These are phyloP conservation scores for Bacidia rubella DNA, from an alignment of 495 filamentous ascomycete genomes.

Conservation along the genomic window DNA sequence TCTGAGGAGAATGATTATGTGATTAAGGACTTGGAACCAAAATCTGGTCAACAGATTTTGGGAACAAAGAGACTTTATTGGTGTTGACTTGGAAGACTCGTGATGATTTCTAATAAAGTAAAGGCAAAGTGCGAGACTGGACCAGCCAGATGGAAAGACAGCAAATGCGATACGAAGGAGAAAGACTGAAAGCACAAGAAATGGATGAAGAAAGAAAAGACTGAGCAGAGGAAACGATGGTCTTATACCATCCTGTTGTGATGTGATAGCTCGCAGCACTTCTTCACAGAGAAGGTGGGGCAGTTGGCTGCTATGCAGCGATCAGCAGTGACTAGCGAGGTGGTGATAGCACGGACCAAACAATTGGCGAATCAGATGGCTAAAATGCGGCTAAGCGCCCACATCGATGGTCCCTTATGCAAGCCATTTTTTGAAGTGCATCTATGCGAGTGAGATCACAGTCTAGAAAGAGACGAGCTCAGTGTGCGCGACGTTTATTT, in stretches of 20 bases:
- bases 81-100: not conserved
- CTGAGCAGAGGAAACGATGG: not conserved
- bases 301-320: no score
- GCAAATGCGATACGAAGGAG: not conserved
- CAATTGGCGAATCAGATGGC: not conserved
- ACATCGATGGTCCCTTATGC: not conserved
- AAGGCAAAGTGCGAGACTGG: not conserved
- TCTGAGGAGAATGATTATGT: not conserved
- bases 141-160: not conserved
- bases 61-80: no score
- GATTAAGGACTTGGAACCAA: not conserved
- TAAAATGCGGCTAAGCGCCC: not conserved
- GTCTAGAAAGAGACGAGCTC: not conserved
- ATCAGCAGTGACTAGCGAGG: not conserved
- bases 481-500: not conserved
- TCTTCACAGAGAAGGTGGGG: not conserved
- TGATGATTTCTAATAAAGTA: not conserved
- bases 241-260: not conserved
- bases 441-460: not conserved
- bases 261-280: not conserved
- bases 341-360: not conserved
- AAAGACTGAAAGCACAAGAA: not conserved
- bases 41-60: not conserved
- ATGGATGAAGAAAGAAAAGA: not conserved
- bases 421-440: not conserved